A percentile compares a stretch with the other conserved stretches of the same genome.
phyloP scores from a whole-genome alignment of 1,139 yeast species.

The Suhomyces wounanorum region DNA sequence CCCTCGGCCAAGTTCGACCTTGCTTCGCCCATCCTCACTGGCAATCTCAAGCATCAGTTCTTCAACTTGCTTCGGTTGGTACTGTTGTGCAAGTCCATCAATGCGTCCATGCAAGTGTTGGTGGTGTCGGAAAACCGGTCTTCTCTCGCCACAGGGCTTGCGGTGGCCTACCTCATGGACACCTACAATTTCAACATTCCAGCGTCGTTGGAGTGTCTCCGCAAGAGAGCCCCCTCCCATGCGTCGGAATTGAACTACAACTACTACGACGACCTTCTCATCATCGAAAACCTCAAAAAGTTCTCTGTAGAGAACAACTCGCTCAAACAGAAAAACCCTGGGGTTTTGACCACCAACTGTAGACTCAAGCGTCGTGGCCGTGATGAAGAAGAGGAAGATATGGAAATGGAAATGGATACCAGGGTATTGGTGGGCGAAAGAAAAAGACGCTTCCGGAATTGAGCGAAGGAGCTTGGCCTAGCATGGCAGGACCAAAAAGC shows the following conservation, averaged over 20 bases:
- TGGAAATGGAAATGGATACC: slow-evolving; percentile 8
- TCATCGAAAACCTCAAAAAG: slow-evolving; percentile 44
- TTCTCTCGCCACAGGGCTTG: slow-evolving; percentile 36
- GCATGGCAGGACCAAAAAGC: slow-evolving; percentile 2
- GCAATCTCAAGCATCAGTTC: slow-evolving; percentile 40
- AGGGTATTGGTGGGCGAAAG: slow-evolving; percentile 12
- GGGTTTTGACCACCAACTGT: slow-evolving; percentile 36
- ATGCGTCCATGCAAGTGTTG: slow-evolving; percentile 37
- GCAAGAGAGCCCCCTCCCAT: slow-evolving; percentile 20
- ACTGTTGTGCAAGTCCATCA: slow-evolving; percentile 38
- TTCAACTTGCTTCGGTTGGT: slow-evolving; percentile 43
- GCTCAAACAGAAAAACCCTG: slow-evolving; percentile 30
- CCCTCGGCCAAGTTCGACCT: slow-evolving; percentile 33
- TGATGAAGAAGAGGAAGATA: slow-evolving; percentile 20
- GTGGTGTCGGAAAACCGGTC: slow-evolving; percentile 36
- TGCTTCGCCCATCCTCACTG: slow-evolving; percentile 41
- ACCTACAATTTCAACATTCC: slow-evolving; percentile 38
- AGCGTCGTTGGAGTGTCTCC: slow-evolving; percentile 27
- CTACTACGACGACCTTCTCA: slow-evolving; percentile 45
- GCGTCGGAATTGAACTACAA: slow-evolving; percentile 31
- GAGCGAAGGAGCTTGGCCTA: background rate
- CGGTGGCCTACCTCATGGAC: slow-evolving; percentile 47
- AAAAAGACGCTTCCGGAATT: slow-evolving; percentile 13
- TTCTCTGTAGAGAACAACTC: slow-evolving; percentile 37
- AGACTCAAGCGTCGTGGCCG: slow-evolving; percentile 35